A percentile compares a stretch with the other conserved stretches of the same genome.
Evolutionary conservation across 1,284 basidiomycete genomes (phyloP).

Genomic region (Neonothopanus nambi): DNA sequence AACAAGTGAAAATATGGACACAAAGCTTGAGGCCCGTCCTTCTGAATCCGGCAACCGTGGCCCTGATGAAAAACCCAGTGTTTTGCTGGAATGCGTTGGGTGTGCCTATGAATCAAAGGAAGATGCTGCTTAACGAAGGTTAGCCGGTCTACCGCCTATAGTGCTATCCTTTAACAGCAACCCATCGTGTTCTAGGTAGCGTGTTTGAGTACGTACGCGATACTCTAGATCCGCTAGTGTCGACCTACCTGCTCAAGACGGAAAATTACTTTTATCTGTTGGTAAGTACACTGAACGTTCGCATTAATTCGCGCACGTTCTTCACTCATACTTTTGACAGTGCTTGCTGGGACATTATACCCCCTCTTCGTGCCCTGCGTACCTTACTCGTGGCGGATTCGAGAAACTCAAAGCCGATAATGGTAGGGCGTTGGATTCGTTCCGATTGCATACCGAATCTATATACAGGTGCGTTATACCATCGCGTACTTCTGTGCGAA

Average conservation of each 20-base stretch:
- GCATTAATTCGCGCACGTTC: not conserved
- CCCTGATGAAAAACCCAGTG: slow-evolving; percentile 60
- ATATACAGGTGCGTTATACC: slow-evolving; percentile 66
- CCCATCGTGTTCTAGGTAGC: slow-evolving; percentile 30
- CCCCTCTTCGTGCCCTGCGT: slow-evolving; percentile 68
- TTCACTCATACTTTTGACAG: slow-evolving; percentile 23
- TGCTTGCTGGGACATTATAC: slow-evolving; percentile 70
- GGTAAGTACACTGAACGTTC: slow-evolving; percentile 30
- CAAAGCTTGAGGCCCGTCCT: slow-evolving; percentile 63
- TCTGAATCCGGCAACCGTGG: slow-evolving; percentile 65
- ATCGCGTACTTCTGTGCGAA: not conserved
- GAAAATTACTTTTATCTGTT: slow-evolving; percentile 73
- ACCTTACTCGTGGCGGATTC: slow-evolving; percentile 71
- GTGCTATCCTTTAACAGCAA: not conserved
- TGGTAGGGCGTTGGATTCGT: slow-evolving; percentile 54
- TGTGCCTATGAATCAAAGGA: slow-evolving; percentile 76
- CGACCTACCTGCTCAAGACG: slow-evolving; percentile 50
- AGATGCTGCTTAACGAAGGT: slow-evolving; percentile 63
- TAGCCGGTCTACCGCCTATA: slow-evolving; percentile 17
- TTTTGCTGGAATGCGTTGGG: slow-evolving; percentile 87
- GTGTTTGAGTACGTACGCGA: slow-evolving; percentile 61
- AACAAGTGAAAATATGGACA: slow-evolving; percentile 71
- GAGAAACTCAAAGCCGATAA: slow-evolving; percentile 50
- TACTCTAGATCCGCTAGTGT: slow-evolving; percentile 66
- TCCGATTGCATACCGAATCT: slow-evolving; percentile 79